Base-by-base conservation (phyloP, 805 yeast species). In the Sugiyamaella chiloensis region DNA sequence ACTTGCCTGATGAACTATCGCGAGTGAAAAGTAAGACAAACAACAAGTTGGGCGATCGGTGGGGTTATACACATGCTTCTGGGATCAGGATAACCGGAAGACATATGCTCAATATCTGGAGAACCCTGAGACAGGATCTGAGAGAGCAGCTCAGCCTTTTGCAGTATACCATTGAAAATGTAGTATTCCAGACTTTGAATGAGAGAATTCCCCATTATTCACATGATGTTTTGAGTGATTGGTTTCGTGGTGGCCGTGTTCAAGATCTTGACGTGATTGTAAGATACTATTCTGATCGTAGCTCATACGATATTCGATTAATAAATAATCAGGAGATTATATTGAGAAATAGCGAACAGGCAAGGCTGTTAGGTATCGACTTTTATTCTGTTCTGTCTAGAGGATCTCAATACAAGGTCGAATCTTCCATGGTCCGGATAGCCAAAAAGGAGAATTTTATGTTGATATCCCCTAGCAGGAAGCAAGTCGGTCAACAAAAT, bases 341-440 rank as follows among this genome's bases (percentile, higher is more conserved):
- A 1, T 72, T 81, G 9, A 74, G 82, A 55, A 86, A 85, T 17
- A 78, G 84, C 11, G 98, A 90, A 56, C 86, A 87, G 63, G 87
- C 96, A 0, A 71, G 96, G 40, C 64, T 93, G 26, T 75, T 89
- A 19, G 99, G 99, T 0, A 79, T 93, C 23, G 98, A 93, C 57
- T 93, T 89, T 62, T 76, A 81, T 60, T 87, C 97, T 2, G 87
- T 89, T 6, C 79, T 85, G 51, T 85, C 87, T 44, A 65, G 99
- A 50, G 99, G 99, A 0, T 91, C 98, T 0, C 99, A 93, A 60
- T 93, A 74, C 62, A 90, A 87, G 61, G 96, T 93, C 2, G 99
- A 93, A 60, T 86, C 97, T 1, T 74, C 90, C 31, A 66, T 93
- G 54, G 66, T 79, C 2, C 67, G 99, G 46, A 65, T 93, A 16